Conservation (phyloP, 2,329 filamentous ascomycete genomes). For the Pseudocercospora fuligena region DNA sequence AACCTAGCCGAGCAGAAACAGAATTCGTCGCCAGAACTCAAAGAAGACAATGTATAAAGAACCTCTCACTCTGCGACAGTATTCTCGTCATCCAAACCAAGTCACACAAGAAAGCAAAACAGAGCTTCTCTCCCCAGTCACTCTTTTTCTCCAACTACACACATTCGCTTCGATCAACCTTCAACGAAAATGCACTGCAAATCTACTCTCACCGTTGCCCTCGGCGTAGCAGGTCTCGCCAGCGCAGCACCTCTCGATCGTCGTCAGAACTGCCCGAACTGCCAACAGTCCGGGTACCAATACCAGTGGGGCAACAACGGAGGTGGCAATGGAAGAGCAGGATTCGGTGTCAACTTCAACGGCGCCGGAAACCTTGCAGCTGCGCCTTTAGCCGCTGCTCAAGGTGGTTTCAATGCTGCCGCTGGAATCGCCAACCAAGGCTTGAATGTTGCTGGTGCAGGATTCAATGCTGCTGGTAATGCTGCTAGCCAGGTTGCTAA, state of each 20-base stretch:
- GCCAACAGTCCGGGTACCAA: neutral
- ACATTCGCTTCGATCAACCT: neutral
- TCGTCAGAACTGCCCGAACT: neutral
- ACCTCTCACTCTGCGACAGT: neutral
- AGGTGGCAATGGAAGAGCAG: neutral
- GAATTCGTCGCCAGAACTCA: neutral
- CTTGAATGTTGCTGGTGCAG: neutral
- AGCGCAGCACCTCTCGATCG: neutral
- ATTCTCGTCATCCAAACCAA: neutral
- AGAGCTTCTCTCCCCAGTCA: no score
- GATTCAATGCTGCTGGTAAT: constrained; percentile 1
- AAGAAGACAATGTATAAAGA: neutral
- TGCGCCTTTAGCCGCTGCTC: neutral
- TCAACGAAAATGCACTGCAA: constrained; percentile 16
- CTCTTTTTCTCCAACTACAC: neutral
- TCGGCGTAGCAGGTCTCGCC: constrained; percentile 9
- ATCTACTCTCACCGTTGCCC: neutral
- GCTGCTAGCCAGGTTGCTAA: neutral
- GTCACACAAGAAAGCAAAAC: no score
- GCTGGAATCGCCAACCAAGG: neutral
- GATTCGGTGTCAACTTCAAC: neutral
- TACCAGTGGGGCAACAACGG: neutral
- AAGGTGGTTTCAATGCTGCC: constrained; percentile 1
- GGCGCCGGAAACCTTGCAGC: neutral
- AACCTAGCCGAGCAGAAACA: neutral